phyloP scores from a whole-genome alignment of 169 alveolate genomes.

The Cyclospora cayetanensis region DNA sequence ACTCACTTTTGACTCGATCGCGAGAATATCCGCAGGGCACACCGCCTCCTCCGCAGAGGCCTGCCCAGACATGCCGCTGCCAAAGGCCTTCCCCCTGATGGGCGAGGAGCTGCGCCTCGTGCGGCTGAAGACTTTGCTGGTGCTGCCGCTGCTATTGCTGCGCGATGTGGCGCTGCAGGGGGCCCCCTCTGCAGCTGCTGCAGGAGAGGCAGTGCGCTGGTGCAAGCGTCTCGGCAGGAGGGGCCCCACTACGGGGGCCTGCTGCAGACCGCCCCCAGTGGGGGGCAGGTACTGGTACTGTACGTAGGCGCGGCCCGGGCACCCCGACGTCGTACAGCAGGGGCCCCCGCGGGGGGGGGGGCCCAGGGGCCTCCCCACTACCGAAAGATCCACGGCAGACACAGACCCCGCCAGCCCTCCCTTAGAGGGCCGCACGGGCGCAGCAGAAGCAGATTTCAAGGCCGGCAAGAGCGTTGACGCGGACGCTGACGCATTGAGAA shows the following conservation, averaged over 20 bases:
- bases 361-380: slow-evolving; percentile 47
- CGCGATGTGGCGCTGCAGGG: slow-evolving; percentile 35
- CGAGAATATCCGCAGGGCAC: background rate
- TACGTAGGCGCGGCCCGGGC: slow-evolving; percentile 9
- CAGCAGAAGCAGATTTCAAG: slow-evolving; percentile 34
- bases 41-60: background rate
- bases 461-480: slow-evolving; percentile 60
- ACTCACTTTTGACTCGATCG: slow-evolving; percentile 54
- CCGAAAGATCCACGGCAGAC: slow-evolving; percentile 60
- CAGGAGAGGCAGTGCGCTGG: background rate
- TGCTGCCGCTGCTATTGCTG: slow-evolving; percentile 48
- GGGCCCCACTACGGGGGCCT: slow-evolving; percentile 57
- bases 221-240: slow-evolving; percentile 43
- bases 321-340: background rate
- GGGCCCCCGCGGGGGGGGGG: slow-evolving; percentile 39
- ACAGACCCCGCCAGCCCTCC: slow-evolving; percentile 53
- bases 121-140: slow-evolving; percentile 55
- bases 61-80: background rate
- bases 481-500: slow-evolving; percentile 4
- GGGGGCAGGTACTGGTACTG: background rate
- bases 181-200: background rate
- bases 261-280: slow-evolving; percentile 4
- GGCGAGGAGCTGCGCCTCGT: slow-evolving; percentile 56
- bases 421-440: slow-evolving; percentile 18
- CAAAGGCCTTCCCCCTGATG: too few relatives aligned